Evolutionary conservation across 2,329 filamentous ascomycete species (phyloP), one percentile per base, ranked within the genome.

Genomic region (Chaetomium olivaceum): DNA sequence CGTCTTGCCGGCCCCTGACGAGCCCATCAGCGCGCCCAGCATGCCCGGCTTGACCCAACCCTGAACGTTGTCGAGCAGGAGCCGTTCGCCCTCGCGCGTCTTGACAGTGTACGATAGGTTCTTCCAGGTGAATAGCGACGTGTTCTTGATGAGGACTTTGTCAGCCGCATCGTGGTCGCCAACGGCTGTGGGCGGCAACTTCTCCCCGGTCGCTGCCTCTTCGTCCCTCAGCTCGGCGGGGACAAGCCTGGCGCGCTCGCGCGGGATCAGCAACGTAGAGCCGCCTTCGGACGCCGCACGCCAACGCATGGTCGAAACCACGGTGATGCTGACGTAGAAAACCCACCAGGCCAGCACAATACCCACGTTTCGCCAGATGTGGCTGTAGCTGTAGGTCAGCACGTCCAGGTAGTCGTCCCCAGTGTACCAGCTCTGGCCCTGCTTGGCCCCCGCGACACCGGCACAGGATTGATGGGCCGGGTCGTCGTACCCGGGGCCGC

Each of bases 21-120:
- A 87, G 72, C 91, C 89, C 91, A 93, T 91, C n/a, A 94, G 80
- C 4, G 90, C 91, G 2, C 89, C 91, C 23, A 93, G 77, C 69
- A 88, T 92, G 55, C 91, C 91, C 1, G 91, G 91, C 76, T 92
- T 91, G 63, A 93, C 90, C 87, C 90, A 96, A 2, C 92, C 92
- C 69, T 93, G 87, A 0, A 96, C 90, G 64, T 94, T 85, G 68
- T 95, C 88, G 8, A 96, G 80, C 65, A 96, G 87, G 14, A 85
- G 80, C 9, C 89, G 86, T 83, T 92, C 80, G 3, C 85, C 85
- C 0, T 77, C 75, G 0, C 83, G 81, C 0, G 85, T 87, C 69
- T 87, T 83, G 66, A 93, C 89, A 0, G 86, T 90, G 72, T 92
- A 92, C 0, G 80, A 83, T 0, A 93, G 83, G 65, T 91, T 84